phyloP scores from a whole-genome alignment of 164 flowering plant species.

The Magnolia sinica region DNA sequence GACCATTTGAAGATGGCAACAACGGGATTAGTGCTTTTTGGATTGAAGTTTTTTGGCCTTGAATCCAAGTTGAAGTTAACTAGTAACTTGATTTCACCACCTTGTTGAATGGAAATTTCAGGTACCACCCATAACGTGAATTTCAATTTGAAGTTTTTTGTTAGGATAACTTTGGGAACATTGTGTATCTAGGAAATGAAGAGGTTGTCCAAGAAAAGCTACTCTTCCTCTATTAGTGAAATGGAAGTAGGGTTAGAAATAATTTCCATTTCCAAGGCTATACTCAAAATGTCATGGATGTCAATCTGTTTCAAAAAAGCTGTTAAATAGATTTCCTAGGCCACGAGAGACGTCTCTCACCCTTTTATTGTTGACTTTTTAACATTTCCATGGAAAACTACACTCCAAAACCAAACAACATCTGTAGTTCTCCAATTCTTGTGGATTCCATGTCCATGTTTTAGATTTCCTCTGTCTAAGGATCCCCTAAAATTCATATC shows the following conservation, averaged over 20 bases:
- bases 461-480: neutral
- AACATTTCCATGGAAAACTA: neutral
- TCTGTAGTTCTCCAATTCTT: no score
- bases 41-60: constrained; percentile 75
- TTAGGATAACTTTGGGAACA: neutral
- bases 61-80: constrained; percentile 66
- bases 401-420: neutral
- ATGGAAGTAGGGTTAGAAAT: neutral
- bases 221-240: neutral
- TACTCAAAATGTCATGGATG: no score
- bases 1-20: constrained; percentile 80
- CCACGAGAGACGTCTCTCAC: no score
- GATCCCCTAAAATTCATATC: neutral
- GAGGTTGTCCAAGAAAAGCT: neutral
- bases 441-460: neutral
- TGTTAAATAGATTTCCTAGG: no score
- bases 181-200: neutral
- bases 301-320: no score
- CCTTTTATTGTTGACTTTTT: neutral
- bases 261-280: neutral
- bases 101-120: constrained; percentile 14
- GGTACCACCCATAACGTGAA: neutral
- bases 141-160: neutral
- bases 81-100: constrained; percentile 40
- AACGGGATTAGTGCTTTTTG: constrained; percentile 65